A percentile compares a stretch with the other conserved stretches of the same genome.
phyloP scores from a whole-genome alignment of 192 early-diverging fungal genomes.

The Coemansia sp. region DNA sequence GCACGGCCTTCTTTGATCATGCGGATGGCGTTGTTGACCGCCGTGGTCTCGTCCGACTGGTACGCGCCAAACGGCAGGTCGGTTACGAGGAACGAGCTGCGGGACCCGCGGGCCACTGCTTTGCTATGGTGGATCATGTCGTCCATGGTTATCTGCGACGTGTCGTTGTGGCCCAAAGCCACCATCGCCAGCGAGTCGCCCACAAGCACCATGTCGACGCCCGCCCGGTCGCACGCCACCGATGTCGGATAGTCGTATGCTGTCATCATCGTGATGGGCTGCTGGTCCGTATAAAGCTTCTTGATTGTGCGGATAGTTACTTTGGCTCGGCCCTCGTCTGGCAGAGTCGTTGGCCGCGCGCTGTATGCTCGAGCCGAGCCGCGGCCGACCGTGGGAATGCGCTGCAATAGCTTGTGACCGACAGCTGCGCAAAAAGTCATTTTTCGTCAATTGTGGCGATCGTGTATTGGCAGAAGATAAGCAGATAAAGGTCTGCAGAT shows the following conservation, averaged over 20 bases:
- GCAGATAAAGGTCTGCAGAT: neutral
- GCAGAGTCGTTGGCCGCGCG: conserved; percentile 24
- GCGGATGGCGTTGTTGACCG: conserved; percentile 75
- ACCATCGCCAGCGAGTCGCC: conserved; percentile 99
- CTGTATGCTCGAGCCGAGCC: conserved; percentile 31
- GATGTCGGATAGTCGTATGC: conserved; percentile 96
- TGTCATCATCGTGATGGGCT: conserved; percentile 91
- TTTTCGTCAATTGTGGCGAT: conserved; percentile 13
- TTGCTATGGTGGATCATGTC: conserved; percentile 96
- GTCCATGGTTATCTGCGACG: conserved; percentile 83
- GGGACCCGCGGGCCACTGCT: conserved; percentile 81
- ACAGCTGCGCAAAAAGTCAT: neutral
- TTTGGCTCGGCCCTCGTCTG: conserved; percentile 58
- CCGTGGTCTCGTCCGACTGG: conserved; percentile 69
- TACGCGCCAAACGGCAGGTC: conserved; percentile 96
- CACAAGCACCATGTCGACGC: conserved; percentile 85
- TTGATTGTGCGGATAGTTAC: conserved; percentile 82
- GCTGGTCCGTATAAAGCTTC: conserved; percentile 65
- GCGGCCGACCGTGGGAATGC: neutral
- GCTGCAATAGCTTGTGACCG: conserved; percentile 1
- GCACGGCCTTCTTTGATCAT: conserved; percentile 86
- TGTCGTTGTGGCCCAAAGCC: conserved; percentile 81
- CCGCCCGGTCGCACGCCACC: conserved; percentile 74
- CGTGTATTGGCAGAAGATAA: conserved; percentile 22
- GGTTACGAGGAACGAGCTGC: conserved; percentile 74